These are phyloP conservation scores for Hyaloscypha hepaticicola DNA, from an alignment of 495 filamentous ascomycete species.

Conservation along the genomic window DNA sequence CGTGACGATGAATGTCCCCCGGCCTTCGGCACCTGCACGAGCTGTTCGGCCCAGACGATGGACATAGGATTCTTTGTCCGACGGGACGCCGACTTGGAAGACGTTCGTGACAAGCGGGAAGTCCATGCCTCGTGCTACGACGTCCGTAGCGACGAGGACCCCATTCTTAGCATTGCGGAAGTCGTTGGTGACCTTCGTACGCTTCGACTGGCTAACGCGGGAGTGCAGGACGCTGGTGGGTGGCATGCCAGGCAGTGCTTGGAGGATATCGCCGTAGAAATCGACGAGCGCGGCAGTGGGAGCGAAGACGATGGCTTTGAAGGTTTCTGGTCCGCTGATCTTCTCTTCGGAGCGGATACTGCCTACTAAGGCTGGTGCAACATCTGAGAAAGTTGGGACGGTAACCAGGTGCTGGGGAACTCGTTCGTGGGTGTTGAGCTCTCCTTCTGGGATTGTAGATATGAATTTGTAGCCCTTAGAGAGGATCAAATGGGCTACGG, in stretches of 20 bases:
- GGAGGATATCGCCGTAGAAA: conserved; percentile 51
- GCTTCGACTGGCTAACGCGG: conserved; percentile 54
- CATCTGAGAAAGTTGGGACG: conserved; percentile 52
- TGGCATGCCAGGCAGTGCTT: conserved; percentile 42
- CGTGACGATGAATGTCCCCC: conserved; percentile 63
- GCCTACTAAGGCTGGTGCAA: conserved; percentile 51
- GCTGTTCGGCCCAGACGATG: conserved; percentile 74
- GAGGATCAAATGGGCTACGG: conserved; percentile 58
- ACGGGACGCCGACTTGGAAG: conserved; percentile 65
- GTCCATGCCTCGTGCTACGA: conserved; percentile 74
- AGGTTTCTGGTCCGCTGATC: conserved; percentile 34
- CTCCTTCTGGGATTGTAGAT: conserved; percentile 61
- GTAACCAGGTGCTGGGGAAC: conserved; percentile 60
- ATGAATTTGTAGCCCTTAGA: conserved; percentile 55
- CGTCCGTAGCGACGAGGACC: conserved; percentile 66
- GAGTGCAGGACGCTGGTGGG: conserved; percentile 59
- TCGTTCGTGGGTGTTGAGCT: conserved; percentile 58
- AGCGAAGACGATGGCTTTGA: conserved; percentile 70
- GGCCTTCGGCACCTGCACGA: conserved; percentile 67
- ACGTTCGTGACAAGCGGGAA: conserved; percentile 73
- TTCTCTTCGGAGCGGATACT: conserved; percentile 46
- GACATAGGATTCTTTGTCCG: conserved; percentile 64
- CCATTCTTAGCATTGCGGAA: conserved; percentile 57
- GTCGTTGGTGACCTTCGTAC: conserved; percentile 56
- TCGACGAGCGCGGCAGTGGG: conserved; percentile 63